Percentiles rank a stretch among this genome's conserved stretches.
Evolutionary conservation across 177 flowering plant species (phyloP).

Genomic region (Vitis hybrid): DNA sequence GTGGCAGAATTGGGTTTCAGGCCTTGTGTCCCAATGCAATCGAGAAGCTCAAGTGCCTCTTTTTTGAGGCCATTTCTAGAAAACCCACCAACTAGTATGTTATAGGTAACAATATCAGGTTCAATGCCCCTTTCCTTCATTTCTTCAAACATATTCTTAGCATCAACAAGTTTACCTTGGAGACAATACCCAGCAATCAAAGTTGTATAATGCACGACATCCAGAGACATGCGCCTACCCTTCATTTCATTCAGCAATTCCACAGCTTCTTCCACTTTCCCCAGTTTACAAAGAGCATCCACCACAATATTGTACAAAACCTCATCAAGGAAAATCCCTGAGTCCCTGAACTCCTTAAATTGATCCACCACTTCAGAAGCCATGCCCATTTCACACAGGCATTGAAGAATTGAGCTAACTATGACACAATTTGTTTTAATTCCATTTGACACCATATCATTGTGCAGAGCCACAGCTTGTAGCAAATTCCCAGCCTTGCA

Average conservation of each 20-base stretch:
- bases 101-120: slow-evolving; percentile 65
- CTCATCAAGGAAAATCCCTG: slow-evolving; percentile 55
- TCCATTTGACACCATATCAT: slow-evolving; percentile 54
- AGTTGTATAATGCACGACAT: slow-evolving; percentile 62
- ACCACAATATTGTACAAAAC: slow-evolving; percentile 52
- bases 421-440: slow-evolving; percentile 63
- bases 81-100: slow-evolving; percentile 58
- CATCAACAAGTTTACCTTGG: slow-evolving; percentile 46
- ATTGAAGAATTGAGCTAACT: slow-evolving; percentile 50
- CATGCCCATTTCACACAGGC: slow-evolving; percentile 47
- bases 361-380: slow-evolving; percentile 33
- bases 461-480: slow-evolving; percentile 42
- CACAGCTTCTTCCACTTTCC: slow-evolving; percentile 56
- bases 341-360: slow-evolving; percentile 36
- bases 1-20: slow-evolving; percentile 40
- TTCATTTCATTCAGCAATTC: slow-evolving; percentile 61
- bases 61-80: slow-evolving; percentile 45
- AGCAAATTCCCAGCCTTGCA: slow-evolving; percentile 40
- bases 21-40: slow-evolving; percentile 48
- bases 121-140: slow-evolving; percentile 49
- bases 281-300: slow-evolving; percentile 62
- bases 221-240: slow-evolving; percentile 40
- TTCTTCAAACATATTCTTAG: slow-evolving; percentile 37
- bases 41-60: slow-evolving; percentile 38
- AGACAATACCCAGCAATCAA: slow-evolving; percentile 63